phyloP scores from a whole-genome alignment of 129 eudicot genomes.

The Chrysanthemum seticuspe region DNA sequence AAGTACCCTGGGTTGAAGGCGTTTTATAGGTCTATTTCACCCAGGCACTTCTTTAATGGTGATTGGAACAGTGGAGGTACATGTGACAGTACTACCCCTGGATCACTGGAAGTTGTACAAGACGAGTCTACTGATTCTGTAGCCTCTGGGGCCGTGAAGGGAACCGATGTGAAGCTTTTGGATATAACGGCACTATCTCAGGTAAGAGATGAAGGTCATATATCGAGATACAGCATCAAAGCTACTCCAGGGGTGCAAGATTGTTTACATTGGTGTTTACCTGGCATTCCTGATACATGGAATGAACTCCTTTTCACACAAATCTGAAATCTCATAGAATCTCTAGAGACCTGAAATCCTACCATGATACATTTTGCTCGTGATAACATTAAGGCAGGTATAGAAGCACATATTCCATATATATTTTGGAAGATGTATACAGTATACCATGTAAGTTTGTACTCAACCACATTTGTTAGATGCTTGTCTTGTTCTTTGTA shows the following conservation, averaged over 20 bases:
- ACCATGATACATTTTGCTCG: no score
- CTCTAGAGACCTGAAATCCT: neutral
- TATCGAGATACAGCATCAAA: constrained; percentile 39
- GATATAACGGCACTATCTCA: constrained; percentile 80
- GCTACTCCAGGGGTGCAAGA: constrained; percentile 42
- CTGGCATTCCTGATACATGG: constrained; percentile 48
- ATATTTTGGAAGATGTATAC: neutral
- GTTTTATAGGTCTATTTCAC: constrained; percentile 78
- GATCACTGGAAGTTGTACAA: constrained; percentile 49
- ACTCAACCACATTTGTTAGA: neutral
- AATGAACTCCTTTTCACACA: constrained; percentile 46
- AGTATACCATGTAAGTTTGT: constrained; percentile 6
- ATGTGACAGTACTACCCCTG: constrained; percentile 78
- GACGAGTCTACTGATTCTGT: constrained; percentile 61
- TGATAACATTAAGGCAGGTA: no score
- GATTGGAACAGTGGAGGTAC: constrained; percentile 98
- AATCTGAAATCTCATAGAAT: constrained; percentile 12
- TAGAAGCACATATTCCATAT: no score
- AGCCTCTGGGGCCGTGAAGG: constrained; percentile 73
- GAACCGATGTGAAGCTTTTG: constrained; percentile 64
- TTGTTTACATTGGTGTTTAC: constrained; percentile 52
- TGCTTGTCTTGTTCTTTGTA: neutral
- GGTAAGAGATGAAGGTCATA: constrained; percentile 78
- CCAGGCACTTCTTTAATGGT: constrained; percentile 93
- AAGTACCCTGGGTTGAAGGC: constrained; percentile 64